Evolutionary conservation across 371 early-diverging fungal species (phyloP), one percentile per base, ranked within the genome.

Genomic region (Mortierella sp.): DNA sequence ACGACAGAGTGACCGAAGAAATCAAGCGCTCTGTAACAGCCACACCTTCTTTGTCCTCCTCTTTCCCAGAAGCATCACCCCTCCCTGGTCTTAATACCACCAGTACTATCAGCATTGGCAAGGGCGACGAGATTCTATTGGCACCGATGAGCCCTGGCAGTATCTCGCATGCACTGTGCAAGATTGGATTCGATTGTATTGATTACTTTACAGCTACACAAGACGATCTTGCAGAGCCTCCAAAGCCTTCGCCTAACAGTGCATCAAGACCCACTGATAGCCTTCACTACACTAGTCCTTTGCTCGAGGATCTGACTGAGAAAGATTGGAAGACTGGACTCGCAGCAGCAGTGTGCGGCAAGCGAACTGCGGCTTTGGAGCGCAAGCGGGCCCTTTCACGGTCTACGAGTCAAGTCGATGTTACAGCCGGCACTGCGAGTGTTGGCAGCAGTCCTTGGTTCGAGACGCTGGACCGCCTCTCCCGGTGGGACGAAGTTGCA

Each of bases 401-500:
- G n/a, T 49, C 76, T 12, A 48, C 50, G 58, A 69, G 66, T 27
- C 70, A 70, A 28, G 71, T 54, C 0, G 67, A 72, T 18, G 45
- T 67, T 10, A 24, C 34, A n/a, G 50, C 46, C 19, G 42, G 47
- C 9, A 30, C 48, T 2, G 18, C 19, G 21, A 54, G n/a, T 28
- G n/a, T 16, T 19, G 38, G 53, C 6, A 19, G 41, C 23, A 42
- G 46, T 10, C 76, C 65, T 23, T 76, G 76, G 76, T 69, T 76
- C 23, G 54, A 64, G 23, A 54, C 76, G 0, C 27, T 76, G 4
- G 76, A 76, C 38, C 61, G 76, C 23, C 30, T 76, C 14, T 60
- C 76, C 8, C 56, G 76, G 7, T 76, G 76, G 76, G 70, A 76
- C 30, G 70, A 70, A 50, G 65, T 74, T 24, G 69, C 70, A 0